These are phyloP conservation scores for Periconia sp. DNA, from an alignment of 2,329 filamentous ascomycete species.

Conservation along the genomic window DNA sequence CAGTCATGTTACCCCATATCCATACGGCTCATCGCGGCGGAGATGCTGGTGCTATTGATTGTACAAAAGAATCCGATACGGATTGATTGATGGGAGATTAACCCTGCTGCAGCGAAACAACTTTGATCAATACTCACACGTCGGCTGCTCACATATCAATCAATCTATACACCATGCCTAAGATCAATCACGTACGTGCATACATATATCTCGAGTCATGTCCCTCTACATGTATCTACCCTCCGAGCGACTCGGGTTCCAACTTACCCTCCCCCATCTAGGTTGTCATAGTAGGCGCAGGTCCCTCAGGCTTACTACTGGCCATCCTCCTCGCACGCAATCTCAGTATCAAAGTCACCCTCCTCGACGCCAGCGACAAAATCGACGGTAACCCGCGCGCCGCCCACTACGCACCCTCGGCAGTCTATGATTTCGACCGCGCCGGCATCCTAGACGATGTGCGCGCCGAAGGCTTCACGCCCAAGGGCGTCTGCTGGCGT, in stretches of 20 bases:
- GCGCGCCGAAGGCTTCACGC: constrained; percentile 45
- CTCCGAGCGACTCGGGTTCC: constrained; percentile 6
- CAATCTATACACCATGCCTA: constrained; percentile 22
- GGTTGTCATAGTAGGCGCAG: constrained; percentile 36
- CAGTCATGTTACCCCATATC: not conserved
- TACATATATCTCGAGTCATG: not conserved
- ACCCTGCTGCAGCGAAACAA: constrained; percentile 8
- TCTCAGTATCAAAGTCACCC: constrained; percentile 52
- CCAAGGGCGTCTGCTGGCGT: constrained; percentile 49
- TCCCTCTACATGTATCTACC: not conserved
- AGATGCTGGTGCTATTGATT: not conserved
- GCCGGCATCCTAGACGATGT: constrained; percentile 62
- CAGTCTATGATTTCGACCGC: constrained; percentile 59
- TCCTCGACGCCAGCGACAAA: constrained; percentile 58
- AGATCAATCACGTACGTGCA: constrained; percentile 31
- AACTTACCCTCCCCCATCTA: constrained; percentile 1
- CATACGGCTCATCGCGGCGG: not conserved
- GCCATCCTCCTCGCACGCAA: constrained; percentile 56
- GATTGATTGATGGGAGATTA: constrained; percentile 4
- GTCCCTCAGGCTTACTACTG: constrained; percentile 37
- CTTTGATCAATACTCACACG: not conserved
- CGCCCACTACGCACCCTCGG: constrained; percentile 62
- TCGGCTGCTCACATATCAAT: too few species aligned
- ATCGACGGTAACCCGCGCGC: constrained; percentile 64
- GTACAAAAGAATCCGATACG: constrained; percentile 6